Percentiles rank a stretch among this genome's conserved stretches.
Evolutionary conservation across 192 early-diverging fungal species (phyloP).

Genomic region (Coemansia sp.): DNA sequence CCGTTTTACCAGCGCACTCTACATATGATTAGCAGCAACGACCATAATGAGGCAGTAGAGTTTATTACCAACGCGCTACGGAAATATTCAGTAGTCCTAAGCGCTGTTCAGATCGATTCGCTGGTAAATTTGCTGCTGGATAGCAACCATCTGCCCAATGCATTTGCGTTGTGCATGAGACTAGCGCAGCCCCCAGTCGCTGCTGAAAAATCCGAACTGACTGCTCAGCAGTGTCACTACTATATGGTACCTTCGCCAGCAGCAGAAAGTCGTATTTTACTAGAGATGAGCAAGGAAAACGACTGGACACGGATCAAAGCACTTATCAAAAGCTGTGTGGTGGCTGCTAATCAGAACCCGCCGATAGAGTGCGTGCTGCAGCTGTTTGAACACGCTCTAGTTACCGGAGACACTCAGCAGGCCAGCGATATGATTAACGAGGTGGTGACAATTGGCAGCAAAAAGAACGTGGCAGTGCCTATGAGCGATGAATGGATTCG

Average conservation of each 20-base stretch:
- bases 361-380: neutral
- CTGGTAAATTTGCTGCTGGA: constrained; percentile 1
- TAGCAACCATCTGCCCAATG: neutral
- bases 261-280: neutral
- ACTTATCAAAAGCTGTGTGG: neutral
- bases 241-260: neutral
- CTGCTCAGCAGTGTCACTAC: too few species aligned
- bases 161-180: neutral
- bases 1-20: constrained; percentile 29
- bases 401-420: neutral
- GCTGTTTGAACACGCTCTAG: neutral
- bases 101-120: neutral
- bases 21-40: constrained; percentile 9
- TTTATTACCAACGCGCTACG: neutral
- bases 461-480: too few species aligned
- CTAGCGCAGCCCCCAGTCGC: neutral
- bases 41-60: constrained; percentile 5
- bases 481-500: neutral
- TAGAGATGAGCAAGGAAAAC: neutral
- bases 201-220: too few species aligned
- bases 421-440: neutral
- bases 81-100: constrained; percentile 2
- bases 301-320: neutral
- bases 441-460: too few species aligned
- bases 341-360: neutral